Evolutionary conservation across 768 basidiomycete species (phyloP), one percentile per base, ranked within the genome.

Genomic region (Psilocybe cyanescens): DNA sequence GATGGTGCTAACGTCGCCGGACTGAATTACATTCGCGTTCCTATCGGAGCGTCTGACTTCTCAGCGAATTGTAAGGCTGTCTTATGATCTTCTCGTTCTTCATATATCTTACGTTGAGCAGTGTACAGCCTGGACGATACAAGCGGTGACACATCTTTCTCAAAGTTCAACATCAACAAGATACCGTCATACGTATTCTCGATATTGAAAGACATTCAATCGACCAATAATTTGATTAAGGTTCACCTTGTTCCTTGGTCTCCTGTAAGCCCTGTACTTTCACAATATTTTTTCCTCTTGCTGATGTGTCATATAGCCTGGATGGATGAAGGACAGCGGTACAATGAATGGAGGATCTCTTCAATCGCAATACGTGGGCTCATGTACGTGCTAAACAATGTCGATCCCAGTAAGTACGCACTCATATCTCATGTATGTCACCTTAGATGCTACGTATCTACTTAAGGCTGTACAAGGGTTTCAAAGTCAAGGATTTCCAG

Each of bases 41-140:
- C 90, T 0, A 78, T 92, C 12, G 91, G 91, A 12, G 87, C 91
- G 3, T 83, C 88, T 3, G 91, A 92, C 72, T 92, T 92, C 68
- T 90, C 91, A 9, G 75, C 82, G 3, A 76, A 66, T 3, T 64
- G 89, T 88, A 59, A 48, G 80, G 60, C 45, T 28, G 24, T 49
- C 4, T 46, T 14, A 31, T 14, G 12, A n/a, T 3, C 14, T n/a
- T 17, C 28, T 33, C 49, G 73, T 58, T 5, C 37, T 33, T 1
- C n/a, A 9, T 24, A 17, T 49, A 24, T 31, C 33, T 51, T 5
- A 63, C 14, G 1, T 24, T 48, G 16, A 54, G 1, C 51, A 83
- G 90, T 76, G 1, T 92, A 92, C 67, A 90, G 83, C 54, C 82
- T 86, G 61, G 89, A 88, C 64, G 88, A 89, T 61, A 76, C 77